phyloP scores from a whole-genome alignment of 495 filamentous ascomycete genomes.

The Penicillium silybi region DNA sequence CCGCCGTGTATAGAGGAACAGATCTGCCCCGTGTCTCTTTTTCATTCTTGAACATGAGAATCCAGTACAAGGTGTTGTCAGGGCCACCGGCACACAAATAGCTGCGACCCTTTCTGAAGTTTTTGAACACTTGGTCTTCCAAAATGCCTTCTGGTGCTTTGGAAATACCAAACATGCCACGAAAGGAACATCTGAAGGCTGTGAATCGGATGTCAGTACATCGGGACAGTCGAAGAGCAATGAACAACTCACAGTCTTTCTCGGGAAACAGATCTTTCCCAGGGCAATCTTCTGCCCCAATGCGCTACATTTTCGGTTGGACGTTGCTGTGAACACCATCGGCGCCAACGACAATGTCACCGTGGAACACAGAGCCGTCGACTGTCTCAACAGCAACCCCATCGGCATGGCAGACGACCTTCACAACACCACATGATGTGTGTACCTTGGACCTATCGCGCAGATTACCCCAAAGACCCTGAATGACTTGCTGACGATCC shows the following conservation, averaged over 20 bases:
- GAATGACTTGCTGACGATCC: conserved; percentile 30
- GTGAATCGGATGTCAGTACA: neutral
- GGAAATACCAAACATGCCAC: conserved; percentile 39
- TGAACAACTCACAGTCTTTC: conserved; percentile 16
- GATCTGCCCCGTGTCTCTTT: conserved; percentile 7
- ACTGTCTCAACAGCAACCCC: conserved; percentile 27
- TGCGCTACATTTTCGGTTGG: conserved; percentile 30
- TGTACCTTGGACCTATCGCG: conserved; percentile 30
- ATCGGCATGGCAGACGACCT: conserved; percentile 21
- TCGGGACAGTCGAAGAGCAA: neutral
- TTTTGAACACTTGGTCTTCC: conserved; percentile 1
- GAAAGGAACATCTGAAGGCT: conserved; percentile 23
- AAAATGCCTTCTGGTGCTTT: conserved; percentile 3
- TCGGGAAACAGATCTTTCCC: neutral
- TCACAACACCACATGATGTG: conserved; percentile 25
- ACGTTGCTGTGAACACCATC: conserved; percentile 49
- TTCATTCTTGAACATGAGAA: conserved; percentile 28
- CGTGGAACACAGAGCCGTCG: conserved; percentile 36
- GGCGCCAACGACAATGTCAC: conserved; percentile 45
- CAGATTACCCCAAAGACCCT: conserved; percentile 30
- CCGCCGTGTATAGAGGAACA: conserved; percentile 27
- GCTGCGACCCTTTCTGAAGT: conserved; percentile 9
- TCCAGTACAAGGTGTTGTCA: conserved; percentile 28
- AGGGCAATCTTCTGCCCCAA: conserved; percentile 2
- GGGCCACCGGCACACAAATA: conserved; percentile 24